phyloP scores from a whole-genome alignment of 768 basidiomycete genomes.

The Kwoniella botswanensis region DNA sequence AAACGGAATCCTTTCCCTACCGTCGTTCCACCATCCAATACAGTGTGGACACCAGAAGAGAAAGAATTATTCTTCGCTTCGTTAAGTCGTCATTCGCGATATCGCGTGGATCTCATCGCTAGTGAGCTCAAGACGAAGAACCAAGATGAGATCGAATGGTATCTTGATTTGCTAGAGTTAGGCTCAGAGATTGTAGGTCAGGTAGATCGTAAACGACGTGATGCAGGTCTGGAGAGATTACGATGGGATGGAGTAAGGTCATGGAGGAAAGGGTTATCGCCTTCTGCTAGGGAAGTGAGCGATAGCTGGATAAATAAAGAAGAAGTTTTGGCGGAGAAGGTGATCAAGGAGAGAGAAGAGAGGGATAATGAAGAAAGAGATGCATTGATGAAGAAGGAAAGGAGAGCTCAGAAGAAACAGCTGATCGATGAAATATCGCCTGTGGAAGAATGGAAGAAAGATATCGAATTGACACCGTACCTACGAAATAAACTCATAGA shows the following conservation, averaged over 20 bases:
- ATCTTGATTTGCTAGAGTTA: conserved; percentile 63
- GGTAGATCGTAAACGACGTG: conserved; percentile 2
- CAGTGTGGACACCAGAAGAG: conserved; percentile 70
- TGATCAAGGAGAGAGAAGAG: conserved; percentile 33
- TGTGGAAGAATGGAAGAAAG: background rate
- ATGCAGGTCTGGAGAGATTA: conserved; percentile 1
- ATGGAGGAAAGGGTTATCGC: conserved; percentile 57
- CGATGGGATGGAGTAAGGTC: conserved; percentile 23
- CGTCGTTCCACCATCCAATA: conserved; percentile 14
- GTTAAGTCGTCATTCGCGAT: conserved; percentile 69
- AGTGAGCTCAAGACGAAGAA: conserved; percentile 70
- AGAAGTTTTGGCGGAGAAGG: conserved; percentile 60
- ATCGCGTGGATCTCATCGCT: conserved; percentile 78
- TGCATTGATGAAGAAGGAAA: conserved; percentile 38
- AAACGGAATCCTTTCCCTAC: background rate
- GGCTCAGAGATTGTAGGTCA: conserved; percentile 14
- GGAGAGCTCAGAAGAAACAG: conserved; percentile 37
- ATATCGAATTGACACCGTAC: conserved; percentile 3
- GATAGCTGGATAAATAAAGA: conserved; percentile 64
- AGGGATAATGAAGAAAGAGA: conserved; percentile 36
- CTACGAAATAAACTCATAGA: background rate
- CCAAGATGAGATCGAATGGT: conserved; percentile 70
- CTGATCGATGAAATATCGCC: background rate
- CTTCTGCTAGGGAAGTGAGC: conserved; percentile 65
- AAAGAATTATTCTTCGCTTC: conserved; percentile 75